Conservation (phyloP, 371 early-diverging fungal genomes). For the Actinomortierella wolfii region DNA sequence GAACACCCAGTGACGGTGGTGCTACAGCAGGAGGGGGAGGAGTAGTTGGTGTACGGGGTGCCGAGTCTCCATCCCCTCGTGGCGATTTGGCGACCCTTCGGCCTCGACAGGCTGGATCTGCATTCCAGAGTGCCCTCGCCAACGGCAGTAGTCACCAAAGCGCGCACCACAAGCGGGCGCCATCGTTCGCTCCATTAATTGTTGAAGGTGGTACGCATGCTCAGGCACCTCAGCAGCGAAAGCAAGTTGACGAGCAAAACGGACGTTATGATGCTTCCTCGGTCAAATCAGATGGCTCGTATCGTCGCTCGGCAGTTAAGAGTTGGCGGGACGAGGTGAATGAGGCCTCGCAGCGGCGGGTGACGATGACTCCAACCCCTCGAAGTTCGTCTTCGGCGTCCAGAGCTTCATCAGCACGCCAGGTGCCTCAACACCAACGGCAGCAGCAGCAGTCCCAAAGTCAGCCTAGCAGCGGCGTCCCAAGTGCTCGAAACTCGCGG, state of each 20-base stretch:
- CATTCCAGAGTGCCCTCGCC: too few species aligned
- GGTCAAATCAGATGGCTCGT: conserved; percentile 6
- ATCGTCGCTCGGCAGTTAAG: conserved; percentile 17
- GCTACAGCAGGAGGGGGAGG: too few species aligned
- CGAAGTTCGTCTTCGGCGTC: conserved; percentile 1
- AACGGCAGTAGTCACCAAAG: too few species aligned
- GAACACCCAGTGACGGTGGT: too few species aligned
- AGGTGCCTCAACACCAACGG: neutral
- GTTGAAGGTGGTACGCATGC: too few species aligned
- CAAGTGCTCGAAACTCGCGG: conserved; percentile 11
- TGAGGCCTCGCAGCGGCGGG: conserved; percentile 16
- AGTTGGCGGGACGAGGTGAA: conserved; percentile 40
- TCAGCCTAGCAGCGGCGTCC: conserved; percentile 10
- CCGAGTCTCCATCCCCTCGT: too few species aligned
- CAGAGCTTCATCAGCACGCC: conserved; percentile 2
- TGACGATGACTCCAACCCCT: conserved; percentile 14
- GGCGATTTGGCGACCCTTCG: too few species aligned
- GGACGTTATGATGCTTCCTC: conserved; percentile 10
- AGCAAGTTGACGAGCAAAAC: neutral
- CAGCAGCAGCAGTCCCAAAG: conserved; percentile 1
- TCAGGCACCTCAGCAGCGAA: neutral
- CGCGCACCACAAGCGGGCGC: too few species aligned
- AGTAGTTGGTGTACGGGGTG: too few species aligned
- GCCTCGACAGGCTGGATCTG: too few species aligned
- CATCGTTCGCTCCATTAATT: too few species aligned